Evolutionary conservation across 2,329 filamentous ascomycete species (phyloP).

Genomic region (Penicillium freii): DNA sequence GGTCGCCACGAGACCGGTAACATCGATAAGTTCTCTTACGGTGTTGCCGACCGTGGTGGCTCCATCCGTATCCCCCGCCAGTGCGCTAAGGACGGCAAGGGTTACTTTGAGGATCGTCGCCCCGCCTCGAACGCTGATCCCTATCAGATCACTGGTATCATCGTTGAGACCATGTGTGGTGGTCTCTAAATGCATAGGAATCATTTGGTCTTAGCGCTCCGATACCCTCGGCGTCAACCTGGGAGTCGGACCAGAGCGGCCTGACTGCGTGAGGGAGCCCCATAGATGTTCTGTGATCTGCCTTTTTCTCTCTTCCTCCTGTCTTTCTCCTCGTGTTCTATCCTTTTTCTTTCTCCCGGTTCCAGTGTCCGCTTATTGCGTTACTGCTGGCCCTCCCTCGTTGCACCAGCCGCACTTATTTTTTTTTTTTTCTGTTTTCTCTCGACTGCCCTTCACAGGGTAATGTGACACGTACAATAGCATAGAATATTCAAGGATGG

Average conservation of each 20-base stretch:
- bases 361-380: slow-evolving; percentile 26
- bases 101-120: slow-evolving; percentile 87
- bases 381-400: slow-evolving; percentile 22
- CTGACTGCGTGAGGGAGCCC: slow-evolving; percentile 34
- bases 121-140: slow-evolving; percentile 84
- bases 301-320: slow-evolving; percentile 16
- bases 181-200: slow-evolving; percentile 37
- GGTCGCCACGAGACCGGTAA: slow-evolving; percentile 90
- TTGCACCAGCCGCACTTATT: slow-evolving; percentile 23
- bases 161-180: slow-evolving; percentile 66
- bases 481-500: slow-evolving; percentile 30
- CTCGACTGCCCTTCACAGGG: slow-evolving; percentile 17
- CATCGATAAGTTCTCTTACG: slow-evolving; percentile 91
- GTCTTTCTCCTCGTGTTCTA: slow-evolving; percentile 17
- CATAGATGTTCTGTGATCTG: slow-evolving; percentile 27
- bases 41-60: slow-evolving; percentile 92
- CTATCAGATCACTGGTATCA: slow-evolving; percentile 79
- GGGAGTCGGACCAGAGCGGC: slow-evolving; percentile 38
- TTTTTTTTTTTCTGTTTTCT: slow-evolving; percentile 19
- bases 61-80: slow-evolving; percentile 90
- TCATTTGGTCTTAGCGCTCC: slow-evolving; percentile 38
- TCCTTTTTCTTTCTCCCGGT: slow-evolving; percentile 20
- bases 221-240: slow-evolving; percentile 43
- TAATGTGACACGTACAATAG: slow-evolving; percentile 32
- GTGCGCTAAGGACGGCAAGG: slow-evolving; percentile 80